Base-by-base conservation (phyloP, 2,329 filamentous ascomycete species). In the Atkinsonella hypoxylon region DNA sequence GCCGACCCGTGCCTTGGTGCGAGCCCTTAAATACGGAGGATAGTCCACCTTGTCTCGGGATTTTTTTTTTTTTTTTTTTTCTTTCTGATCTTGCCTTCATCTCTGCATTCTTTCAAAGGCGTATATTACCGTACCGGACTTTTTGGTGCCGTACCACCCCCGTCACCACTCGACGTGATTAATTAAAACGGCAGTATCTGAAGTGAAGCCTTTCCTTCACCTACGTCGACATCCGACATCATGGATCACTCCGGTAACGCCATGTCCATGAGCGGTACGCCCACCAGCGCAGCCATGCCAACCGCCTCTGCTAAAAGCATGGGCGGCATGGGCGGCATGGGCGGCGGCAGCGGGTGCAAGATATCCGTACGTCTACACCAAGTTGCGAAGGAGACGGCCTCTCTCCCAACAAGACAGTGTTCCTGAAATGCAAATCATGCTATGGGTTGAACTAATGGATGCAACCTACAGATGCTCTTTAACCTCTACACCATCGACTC, bases 401-500 rank as follows among this genome's bases (percentile, higher is more conserved):
- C 13, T 20, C n/a, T 30, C 15, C 17, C 8, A 45, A 9, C 3
- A 36, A 13, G 43, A 43, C 10, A 18, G 17, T 30, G 18, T 44
- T 5, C n/a, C 18, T 41, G n/a, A 39, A 17, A 41, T 18, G 3
- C 3, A 40, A 20, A 18, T 3, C 18, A 40, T 9, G 15, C 12
- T 9, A 12, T 12, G 12, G 12, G 40, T 11, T 18, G 15, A 13
- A 30, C 18, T 26, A 32, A 30, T 4, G 3, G n/a, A 13, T 1
- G 9, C 42, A 45, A 45, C 2, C 46, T 45, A 15, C 51, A 87
- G 83, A 89, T 89, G 85, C 71, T 87, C 40, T 88, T 85, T 83
- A 89, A 89, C 65, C 87, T 83, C 83, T 74, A 85, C 64, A 84
- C 82, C 3, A 70, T 86, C 62, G 81, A 85, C 62, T 68, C 82